Base-by-base conservation (phyloP, 345 rosid species). In the Citrus mangshanensis region DNA sequence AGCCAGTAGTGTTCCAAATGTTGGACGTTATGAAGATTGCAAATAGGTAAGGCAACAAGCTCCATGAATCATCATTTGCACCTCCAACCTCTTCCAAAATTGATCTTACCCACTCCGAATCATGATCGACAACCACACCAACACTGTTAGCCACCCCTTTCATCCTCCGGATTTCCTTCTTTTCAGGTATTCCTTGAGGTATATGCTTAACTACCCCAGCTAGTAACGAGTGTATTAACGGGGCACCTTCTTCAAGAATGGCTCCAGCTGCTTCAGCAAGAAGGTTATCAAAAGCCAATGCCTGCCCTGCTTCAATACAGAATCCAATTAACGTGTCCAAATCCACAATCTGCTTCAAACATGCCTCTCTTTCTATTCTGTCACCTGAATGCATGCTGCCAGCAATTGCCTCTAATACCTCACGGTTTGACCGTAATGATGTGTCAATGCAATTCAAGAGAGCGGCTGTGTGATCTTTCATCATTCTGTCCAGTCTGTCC, bases 371-470 rank as follows among this genome's bases (percentile, higher is more conserved):
- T 85, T 94, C 99, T 75, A 84, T 84, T 87, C 92, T 89, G 81
- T 96, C 99, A 83, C 97, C 98, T 72, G 94, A 89, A 85, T 94
- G 98, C 98, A 96, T 90, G 91, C 95, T 89, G 38, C 91, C 91
- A 72, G 98, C 98, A 84, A 94, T 88, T 59, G 93, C 83, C 86
- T 94, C 99, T 65, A 96, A 82, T 75, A 93, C 73, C 84, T 94
- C 98, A 78, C 93, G 92, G 81, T 94, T 96, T 77, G 95, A 89
- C 81, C 93, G 89, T 82, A 96, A 81, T 63, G 99, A 89, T 21
- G 99, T 91, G 86, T 93, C 98, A 49, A 96, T 89, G 83, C 99
- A 96, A 78, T 96, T 96, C 84, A 96, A 89, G 40, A 96, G 93
- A 55, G 98, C 98, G 68, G 95, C 94, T 40, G 91, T 89, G 83